Base-by-base conservation (phyloP, 2,329 filamentous ascomycete genomes). In the Aspergillus versicolor region DNA sequence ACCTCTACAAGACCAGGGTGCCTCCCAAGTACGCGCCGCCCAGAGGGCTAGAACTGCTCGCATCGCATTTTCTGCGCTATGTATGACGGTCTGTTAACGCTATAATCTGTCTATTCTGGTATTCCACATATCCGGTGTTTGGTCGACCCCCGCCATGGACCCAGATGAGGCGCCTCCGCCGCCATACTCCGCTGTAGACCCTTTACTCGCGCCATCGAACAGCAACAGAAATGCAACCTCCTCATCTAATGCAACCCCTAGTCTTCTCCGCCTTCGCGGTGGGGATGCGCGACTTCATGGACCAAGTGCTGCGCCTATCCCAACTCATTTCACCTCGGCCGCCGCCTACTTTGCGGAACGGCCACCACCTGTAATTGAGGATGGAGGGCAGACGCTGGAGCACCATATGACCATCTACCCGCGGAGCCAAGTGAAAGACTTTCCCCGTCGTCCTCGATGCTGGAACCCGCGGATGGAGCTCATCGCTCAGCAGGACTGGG, bases 401-500 rank as follows among this genome's bases (percentile, higher is more conserved):
- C 74, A 77, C 61, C 69, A 71, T 56, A 59, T 77, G 44, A 75
- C 73, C 8, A 74, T 77, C 49, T 76, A 75, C 44, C 69, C 73
- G 8, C 69, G 73, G 42, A 77, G 72, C 53, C 73, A 75, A 58
- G 63, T 70, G 0, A 76, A 75, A 53, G 75, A 78, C 51, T 75
- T 75, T 15, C 69, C 71, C n/a, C 73, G 74, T 27, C 69, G 74
- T 41, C 73, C 75, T 2, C 75, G 75, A 2, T 76, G 75, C 58
- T 76, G 75, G 74, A 70, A 66, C 41, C 56, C 68, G 15, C 67
- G 68, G 11, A 62, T 63, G 41, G 62, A 68, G 22, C 71, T 75
- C 45, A 67, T 77, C 30, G 63, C 64, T 42, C 72, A 76, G 62
- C 70, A 74, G 61, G 76, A 79, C 61, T 78, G 76, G 76, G 70